These are phyloP conservation scores for Astragalus membranaceus DNA, from an alignment of 306 rosid species.

Conservation along the genomic window DNA sequence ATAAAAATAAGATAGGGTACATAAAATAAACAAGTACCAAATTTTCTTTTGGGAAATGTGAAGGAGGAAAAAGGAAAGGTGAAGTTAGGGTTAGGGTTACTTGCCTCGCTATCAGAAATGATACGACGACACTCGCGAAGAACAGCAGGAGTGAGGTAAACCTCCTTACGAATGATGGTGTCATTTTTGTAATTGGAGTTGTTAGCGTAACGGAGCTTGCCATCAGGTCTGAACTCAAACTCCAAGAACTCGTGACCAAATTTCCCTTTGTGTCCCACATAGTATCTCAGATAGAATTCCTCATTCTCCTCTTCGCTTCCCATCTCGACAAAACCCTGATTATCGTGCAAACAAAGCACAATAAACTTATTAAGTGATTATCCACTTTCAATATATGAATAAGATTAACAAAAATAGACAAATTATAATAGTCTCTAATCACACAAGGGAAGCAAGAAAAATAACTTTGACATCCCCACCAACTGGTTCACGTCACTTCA, in stretches of 20 bases:
- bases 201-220: slow-evolving; percentile 94
- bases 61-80: not conserved
- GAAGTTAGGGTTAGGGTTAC: not conserved
- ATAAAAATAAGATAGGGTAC: no score
- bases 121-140: slow-evolving; percentile 89
- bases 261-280: slow-evolving; percentile 91
- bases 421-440: no score
- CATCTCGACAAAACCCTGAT: slow-evolving; percentile 15
- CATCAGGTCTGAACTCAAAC: slow-evolving; percentile 87
- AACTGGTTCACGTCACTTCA: no score
- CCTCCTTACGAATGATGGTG: slow-evolving; percentile 96
- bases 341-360: no score
- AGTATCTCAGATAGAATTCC: slow-evolving; percentile 82
- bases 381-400: no score
- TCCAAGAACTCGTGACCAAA: slow-evolving; percentile 94
- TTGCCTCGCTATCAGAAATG: slow-evolving; percentile 78
- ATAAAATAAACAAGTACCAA: no score
- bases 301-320: slow-evolving; percentile 52
- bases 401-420: no score
- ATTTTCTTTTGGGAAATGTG: no score
- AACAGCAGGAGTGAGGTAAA: slow-evolving; percentile 86
- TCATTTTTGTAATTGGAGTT: slow-evolving; percentile 99
- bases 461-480: no score
- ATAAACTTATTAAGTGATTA: no score
- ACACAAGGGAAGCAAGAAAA: no score